Base-by-base conservation (phyloP, 2,329 filamentous ascomycete genomes). In the Colletotrichum costaricense region DNA sequence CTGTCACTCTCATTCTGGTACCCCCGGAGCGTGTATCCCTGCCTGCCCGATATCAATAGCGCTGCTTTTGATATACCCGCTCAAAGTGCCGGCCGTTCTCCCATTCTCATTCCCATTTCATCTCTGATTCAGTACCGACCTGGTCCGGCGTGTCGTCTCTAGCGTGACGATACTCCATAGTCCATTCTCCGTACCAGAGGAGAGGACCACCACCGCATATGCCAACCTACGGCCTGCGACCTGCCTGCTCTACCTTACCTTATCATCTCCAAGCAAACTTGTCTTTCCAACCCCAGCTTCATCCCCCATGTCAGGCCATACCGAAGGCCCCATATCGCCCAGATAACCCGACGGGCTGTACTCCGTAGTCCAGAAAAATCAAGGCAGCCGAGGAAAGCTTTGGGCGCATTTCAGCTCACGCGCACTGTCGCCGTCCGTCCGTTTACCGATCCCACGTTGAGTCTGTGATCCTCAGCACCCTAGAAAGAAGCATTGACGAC, bases 381-480 rank as follows among this genome's bases (percentile, higher is more conserved):
- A 63, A 69, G 58, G 49, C 65, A 58, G 28, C 26, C 28, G 33
- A 63, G 16, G 30, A 33, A n/a, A 64, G 62, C 62, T 64, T 64
- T 64, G 62, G 62, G 7, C 62, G 14, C 33, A 16, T 49, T 28
- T 35, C 28, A 64, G 62, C 62, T 38, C 62, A 64, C 22, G 62
- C 49, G 33, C 60, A 54, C 42, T 66, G 49, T 73, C 62, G 22
- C 63, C 67, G 46, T 71, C 71, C 62, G 67, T 71, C 62, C 60
- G 60, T 56, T 60, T 56, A 56, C 71, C 67, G 67, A 73, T 73
- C 67, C 49, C 49, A 38, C 71, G 35, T 66, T 22, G 26, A 73
- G 60, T 63, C 67, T 56, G 67, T 66, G 67, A 73, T 73, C 60
- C 67, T 71, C 49, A 38, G 52, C 62, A 71, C 63, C 67, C 71